Percentiles rank a stretch among this genome's conserved stretches.
These are phyloP conservation scores for Eleusine coracana DNA, from an alignment of 176 grass and related monocot genomes.

Conservation along the genomic window DNA sequence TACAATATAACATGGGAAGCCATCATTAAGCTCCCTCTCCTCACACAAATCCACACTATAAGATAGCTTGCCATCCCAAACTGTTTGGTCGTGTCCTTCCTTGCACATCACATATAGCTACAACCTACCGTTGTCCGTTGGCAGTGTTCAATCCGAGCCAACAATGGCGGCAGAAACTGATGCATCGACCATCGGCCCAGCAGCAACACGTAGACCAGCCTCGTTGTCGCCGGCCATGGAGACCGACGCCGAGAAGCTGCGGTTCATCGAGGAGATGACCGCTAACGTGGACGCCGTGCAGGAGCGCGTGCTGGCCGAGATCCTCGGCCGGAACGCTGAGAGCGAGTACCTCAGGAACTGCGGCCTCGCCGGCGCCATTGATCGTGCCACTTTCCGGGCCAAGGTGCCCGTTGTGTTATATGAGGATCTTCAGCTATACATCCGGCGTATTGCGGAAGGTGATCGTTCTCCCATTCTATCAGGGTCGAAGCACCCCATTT, in stretches of 20 bases:
- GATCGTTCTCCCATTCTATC: slow-evolving; percentile 84
- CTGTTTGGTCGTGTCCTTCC: too few relatives aligned
- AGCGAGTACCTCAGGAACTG: slow-evolving; percentile 84
- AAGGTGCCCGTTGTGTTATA: slow-evolving; percentile 72
- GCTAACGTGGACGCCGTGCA: slow-evolving; percentile 56
- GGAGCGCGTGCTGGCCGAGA: slow-evolving; percentile 63
- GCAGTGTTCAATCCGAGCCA: too few relatives aligned
- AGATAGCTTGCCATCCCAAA: too few relatives aligned
- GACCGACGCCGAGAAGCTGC: slow-evolving; percentile 72
- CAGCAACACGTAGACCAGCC: too few relatives aligned
- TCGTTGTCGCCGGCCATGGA: too few relatives aligned
- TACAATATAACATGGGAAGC: too few relatives aligned
- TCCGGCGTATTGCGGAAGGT: slow-evolving; percentile 88
- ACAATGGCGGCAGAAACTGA: too few relatives aligned
- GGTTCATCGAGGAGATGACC: slow-evolving; percentile 88
- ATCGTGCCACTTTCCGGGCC: slow-evolving; percentile 65
- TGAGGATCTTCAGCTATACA: slow-evolving; percentile 78
- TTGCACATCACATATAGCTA: too few relatives aligned
- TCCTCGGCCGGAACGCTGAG: slow-evolving; percentile 67
- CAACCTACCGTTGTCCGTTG: too few relatives aligned
- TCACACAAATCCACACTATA: too few relatives aligned
- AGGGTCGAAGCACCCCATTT: slow-evolving; percentile 59
- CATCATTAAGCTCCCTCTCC: too few relatives aligned
- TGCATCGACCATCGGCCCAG: too few relatives aligned
- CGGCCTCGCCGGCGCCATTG: slow-evolving; percentile 60